Evolutionary conservation across 306 rosid genomes (phyloP).

Genomic region (Medicago truncatula): MtrunA17r5.0-ANR NC_053042.1:54361501-54362000

Average conservation of each 20-base stretch:
- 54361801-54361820: slow-evolving; percentile 48
- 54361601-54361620: slow-evolving; percentile 85
- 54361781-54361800: slow-evolving; percentile 50
- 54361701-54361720: slow-evolving; percentile 64
- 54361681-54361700: slow-evolving; percentile 74
- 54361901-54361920: slow-evolving; percentile 49
- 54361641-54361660: slow-evolving; percentile 81
- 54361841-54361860: slow-evolving; percentile 34
- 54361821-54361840: slow-evolving; percentile 46
- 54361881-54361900: slow-evolving; percentile 47
- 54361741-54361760: slow-evolving; percentile 58
- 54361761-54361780: slow-evolving; percentile 61
- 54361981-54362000: not conserved
- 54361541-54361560: slow-evolving; percentile 67
- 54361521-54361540: slow-evolving; percentile 60
- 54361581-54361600: slow-evolving; percentile 67
- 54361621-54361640: slow-evolving; percentile 77
- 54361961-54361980: not conserved
- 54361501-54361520: slow-evolving; percentile 67
- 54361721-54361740: slow-evolving; percentile 66
- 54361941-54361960: not conserved
- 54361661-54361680: slow-evolving; percentile 66
- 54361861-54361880: slow-evolving; percentile 46
- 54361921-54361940: slow-evolving; percentile 4
- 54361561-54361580: slow-evolving; percentile 68